A percentile compares a stretch with the other conserved stretches of the same genome.
Evolutionary conservation across 768 basidiomycete genomes (phyloP).

Genomic region (Gloeophyllum trabeum): DNA sequence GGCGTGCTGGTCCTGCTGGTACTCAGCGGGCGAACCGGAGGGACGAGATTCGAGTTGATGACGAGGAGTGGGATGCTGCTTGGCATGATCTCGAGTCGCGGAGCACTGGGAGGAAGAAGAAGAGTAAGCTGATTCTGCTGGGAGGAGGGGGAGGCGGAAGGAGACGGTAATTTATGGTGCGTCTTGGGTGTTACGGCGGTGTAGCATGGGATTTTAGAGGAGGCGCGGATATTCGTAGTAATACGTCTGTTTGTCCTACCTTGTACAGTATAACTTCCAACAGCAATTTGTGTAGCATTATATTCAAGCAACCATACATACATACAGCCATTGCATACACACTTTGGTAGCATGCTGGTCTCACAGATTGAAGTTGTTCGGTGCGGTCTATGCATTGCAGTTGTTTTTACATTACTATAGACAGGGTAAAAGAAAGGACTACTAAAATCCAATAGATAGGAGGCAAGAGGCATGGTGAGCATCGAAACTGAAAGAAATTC

Average conservation of each 20-base stretch:
- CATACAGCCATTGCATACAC: no score
- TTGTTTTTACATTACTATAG: no score
- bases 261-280: neutral
- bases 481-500: no score
- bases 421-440: no score
- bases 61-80: conserved; percentile 69
- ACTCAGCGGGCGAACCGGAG: conserved; percentile 15
- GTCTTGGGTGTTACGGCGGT: neutral
- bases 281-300: conserved; percentile 5
- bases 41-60: conserved; percentile 36
- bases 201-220: no score
- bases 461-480: no score
- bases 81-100: conserved; percentile 74
- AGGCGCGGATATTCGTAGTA: neutral
- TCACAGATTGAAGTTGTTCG: no score
- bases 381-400: no score
- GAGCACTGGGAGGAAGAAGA: conserved; percentile 46
- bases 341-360: no score
- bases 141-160: conserved; percentile 48
- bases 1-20: conserved; percentile 11
- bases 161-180: conserved; percentile 19
- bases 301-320: neutral
- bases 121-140: conserved; percentile 58
- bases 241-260: neutral
- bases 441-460: no score